Conservation (phyloP, 2,329 filamentous ascomycete species). For the Fusarium denticulatum region DNA sequence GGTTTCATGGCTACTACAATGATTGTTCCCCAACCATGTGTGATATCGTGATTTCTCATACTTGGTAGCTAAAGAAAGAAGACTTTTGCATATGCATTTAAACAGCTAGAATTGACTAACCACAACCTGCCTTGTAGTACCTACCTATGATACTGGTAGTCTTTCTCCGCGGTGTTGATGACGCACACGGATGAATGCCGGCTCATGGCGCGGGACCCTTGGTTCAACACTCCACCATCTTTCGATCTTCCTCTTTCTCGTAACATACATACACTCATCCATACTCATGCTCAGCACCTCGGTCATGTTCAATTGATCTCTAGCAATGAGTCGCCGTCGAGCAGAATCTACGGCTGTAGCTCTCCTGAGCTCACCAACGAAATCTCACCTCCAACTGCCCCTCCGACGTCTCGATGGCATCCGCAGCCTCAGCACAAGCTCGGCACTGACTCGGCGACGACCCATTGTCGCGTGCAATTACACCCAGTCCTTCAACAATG, state of each 20-base stretch:
- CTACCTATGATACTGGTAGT: background rate
- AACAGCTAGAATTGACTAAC: background rate
- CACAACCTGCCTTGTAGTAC: background rate
- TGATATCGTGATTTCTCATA: background rate
- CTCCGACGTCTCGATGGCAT: slow-evolving; percentile 31
- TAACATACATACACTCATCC: slow-evolving; percentile 1
- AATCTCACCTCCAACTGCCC: background rate
- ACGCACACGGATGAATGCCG: slow-evolving; percentile 36
- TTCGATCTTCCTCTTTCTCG: slow-evolving; percentile 14
- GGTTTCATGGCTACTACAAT: slow-evolving; percentile 30
- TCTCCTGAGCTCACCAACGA: slow-evolving; percentile 40
- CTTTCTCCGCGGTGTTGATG: slow-evolving; percentile 7
- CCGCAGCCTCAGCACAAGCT: slow-evolving; percentile 23
- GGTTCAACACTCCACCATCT: slow-evolving; percentile 31
- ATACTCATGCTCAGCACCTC: slow-evolving; percentile 5
- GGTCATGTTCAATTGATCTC: slow-evolving; percentile 46
- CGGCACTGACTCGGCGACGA: slow-evolving; percentile 16
- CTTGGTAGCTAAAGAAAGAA: background rate
- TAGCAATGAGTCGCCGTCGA: slow-evolving; percentile 43
- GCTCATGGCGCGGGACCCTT: slow-evolving; percentile 21
- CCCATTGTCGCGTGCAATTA: slow-evolving; percentile 10
- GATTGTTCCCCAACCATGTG: background rate
- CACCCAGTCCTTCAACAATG: background rate
- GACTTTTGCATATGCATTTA: background rate
- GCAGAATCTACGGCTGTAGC: slow-evolving; percentile 42